These are phyloP conservation scores for Candida methanosorbosa DNA, from an alignment of 805 yeast genomes.

Conservation along the genomic window DNA sequence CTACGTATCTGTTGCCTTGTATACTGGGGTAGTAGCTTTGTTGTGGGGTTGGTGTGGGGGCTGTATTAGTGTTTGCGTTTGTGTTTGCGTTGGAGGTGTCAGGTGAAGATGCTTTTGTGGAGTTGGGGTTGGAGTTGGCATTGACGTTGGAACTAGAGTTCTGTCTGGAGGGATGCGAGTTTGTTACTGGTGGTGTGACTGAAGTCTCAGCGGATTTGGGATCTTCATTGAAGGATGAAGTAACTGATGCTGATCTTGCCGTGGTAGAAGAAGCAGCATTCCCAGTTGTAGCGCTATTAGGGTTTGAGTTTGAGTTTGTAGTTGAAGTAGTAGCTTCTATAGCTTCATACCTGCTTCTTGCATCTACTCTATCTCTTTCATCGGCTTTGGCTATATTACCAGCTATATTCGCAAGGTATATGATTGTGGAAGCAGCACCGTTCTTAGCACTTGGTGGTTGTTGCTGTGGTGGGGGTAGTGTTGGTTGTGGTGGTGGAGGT, in stretches of 20 bases:
- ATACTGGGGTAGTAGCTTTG: slow-evolving; percentile 15
- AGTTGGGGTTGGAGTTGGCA: not conserved
- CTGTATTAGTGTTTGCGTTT: not conserved
- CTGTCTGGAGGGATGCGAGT: too few species aligned
- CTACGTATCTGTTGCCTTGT: slow-evolving; percentile 20
- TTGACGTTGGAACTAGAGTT: not conserved
- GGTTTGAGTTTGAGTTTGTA: not conserved
- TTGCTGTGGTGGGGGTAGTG: not conserved
- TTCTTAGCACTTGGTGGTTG: slow-evolving; percentile 10
- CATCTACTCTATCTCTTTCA: slow-evolving; percentile 52
- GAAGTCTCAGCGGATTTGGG: too few species aligned
- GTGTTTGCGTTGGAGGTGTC: not conserved
- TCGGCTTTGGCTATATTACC: slow-evolving; percentile 67
- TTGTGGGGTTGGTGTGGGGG: not conserved
- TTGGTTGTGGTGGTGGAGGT: not conserved
- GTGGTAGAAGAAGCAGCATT: too few species aligned
- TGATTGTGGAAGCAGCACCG: slow-evolving; percentile 44
- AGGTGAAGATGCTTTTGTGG: not conserved
- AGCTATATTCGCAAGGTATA: slow-evolving; percentile 70
- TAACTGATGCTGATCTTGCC: not conserved
- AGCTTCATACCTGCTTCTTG: slow-evolving; percentile 36
- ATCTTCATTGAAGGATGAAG: too few species aligned
- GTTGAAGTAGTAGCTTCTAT: slow-evolving; percentile 24
- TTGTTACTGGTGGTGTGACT: not conserved
- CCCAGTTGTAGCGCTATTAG: not conserved